Evolutionary conservation across 164 flowering plant species (phyloP), one percentile per base, ranked within the genome.

Genomic region (Platanus orientalis): DNA sequence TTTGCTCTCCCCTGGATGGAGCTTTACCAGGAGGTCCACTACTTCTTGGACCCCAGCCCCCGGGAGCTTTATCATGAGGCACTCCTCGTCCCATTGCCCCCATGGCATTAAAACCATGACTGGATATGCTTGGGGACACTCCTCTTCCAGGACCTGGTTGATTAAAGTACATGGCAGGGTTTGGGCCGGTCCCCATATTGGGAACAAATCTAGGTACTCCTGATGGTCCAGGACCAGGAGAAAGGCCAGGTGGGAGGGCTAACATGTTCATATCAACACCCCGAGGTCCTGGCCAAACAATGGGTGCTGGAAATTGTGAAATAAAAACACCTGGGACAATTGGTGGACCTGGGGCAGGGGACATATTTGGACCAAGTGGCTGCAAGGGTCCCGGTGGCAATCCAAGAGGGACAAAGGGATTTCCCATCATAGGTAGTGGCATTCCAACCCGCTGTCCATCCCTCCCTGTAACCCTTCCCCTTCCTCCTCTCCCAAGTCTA

Each of bases 1-100:
- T 94, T 75, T 94, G 99, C 79, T 94, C 97, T 70, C 96, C 99
- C 69, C 99, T 85, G 36, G 99, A 94, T 73, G 98, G 98, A 77
- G 98, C 98, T 83, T 86, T 94, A 61, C 94, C 97, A 70, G 82
- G 80, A 60, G 91, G 88, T 29, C 87, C 96, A 69, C 68, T 64
- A 67, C 32, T 73, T 76, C 86, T 83, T 48, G 89, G 85, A 60
- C 55, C 84, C 97, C 97, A 88, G 40, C 79, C 83, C 27, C 83
- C 87, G 32, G 84, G 66, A 20, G 69, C 47, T 72, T 84, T 86
- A 20, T 93, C 98, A 79, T 84, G 80, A 61, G 81, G 71, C 63
- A 71, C 70, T 29, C 87, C 96, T 36, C 87, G 82, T 64, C 83
- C 94, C 21, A 66, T 69, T 54, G 85, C 76, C 42, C 77, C 79